Conservation (phyloP, 371 early-diverging fungal species). For the Phascolomyces articulosus region DNA sequence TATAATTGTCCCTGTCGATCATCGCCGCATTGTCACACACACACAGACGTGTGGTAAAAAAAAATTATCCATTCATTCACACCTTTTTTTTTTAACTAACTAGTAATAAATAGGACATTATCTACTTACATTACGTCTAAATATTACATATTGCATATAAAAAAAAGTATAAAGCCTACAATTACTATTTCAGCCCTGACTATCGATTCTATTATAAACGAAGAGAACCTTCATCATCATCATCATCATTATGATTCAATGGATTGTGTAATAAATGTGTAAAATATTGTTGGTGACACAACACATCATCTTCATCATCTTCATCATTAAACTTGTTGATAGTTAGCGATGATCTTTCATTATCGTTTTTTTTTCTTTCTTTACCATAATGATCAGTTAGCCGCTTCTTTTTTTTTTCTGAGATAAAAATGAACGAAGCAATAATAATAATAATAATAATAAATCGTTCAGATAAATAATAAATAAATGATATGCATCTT, state of each 20-base stretch:
- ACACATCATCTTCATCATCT: too few species aligned
- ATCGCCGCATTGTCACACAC: conserved; percentile 13
- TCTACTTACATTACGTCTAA: too few species aligned
- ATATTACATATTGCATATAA: not conserved
- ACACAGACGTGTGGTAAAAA: too few species aligned
- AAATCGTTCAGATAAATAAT: not conserved
- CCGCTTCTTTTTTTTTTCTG: not conserved
- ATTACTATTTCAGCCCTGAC: conserved; percentile 5
- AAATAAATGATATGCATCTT: conserved; percentile 1
- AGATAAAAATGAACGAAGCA: too few species aligned
- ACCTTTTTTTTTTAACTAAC: not conserved
- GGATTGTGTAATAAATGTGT: too few species aligned
- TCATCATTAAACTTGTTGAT: not conserved
- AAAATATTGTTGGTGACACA: too few species aligned
- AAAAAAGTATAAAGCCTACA: not conserved
- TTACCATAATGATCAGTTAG: not conserved
- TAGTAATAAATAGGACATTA: too few species aligned
- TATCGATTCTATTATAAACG: not conserved
- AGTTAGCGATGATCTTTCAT: conserved; percentile 7
- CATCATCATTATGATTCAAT: too few species aligned
- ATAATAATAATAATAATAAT: not conserved
- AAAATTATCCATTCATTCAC: not conserved
- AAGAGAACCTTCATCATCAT: not conserved
- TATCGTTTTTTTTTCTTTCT: not conserved
- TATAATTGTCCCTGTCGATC: conserved; percentile 11